phyloP scores from a whole-genome alignment of 2,329 filamentous ascomycete genomes.

The Calonectria leucothoes region DNA sequence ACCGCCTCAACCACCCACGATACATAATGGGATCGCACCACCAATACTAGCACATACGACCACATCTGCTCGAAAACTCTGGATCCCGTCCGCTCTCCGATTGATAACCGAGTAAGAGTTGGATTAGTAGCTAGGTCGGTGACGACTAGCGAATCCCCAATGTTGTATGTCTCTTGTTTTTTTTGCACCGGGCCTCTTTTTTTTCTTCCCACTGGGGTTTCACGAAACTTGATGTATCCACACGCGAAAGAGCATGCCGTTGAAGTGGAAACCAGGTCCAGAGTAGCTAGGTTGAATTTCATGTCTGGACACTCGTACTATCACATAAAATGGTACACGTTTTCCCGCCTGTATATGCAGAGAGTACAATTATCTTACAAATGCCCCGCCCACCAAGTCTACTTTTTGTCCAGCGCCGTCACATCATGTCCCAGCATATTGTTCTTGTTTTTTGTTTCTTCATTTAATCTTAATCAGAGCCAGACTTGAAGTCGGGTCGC shows the following conservation, averaged over 20 bases:
- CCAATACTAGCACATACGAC: constrained; percentile 29
- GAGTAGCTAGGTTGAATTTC: constrained; percentile 5
- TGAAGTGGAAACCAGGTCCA: not conserved
- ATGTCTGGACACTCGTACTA: constrained; percentile 11
- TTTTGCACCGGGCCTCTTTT: not conserved
- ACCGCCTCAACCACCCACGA: not conserved
- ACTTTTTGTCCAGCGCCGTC: constrained; percentile 30
- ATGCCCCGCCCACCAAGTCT: constrained; percentile 28
- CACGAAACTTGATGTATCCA: not conserved
- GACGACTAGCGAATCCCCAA: constrained; percentile 37
- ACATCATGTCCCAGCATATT: constrained; percentile 25
- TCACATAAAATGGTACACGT: constrained; percentile 44
- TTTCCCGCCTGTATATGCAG: constrained; percentile 44
- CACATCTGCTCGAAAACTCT: constrained; percentile 37
- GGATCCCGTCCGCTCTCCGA: constrained; percentile 40
- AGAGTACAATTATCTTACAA: constrained; percentile 47
- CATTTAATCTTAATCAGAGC: constrained; percentile 10
- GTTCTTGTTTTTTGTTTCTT: constrained; percentile 6
- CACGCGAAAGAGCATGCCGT: not conserved
- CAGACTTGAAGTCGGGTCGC: constrained; percentile 50
- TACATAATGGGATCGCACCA: not conserved
- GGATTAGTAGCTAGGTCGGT: constrained; percentile 40
- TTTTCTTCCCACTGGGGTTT: not conserved
- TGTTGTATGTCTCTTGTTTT: constrained; percentile 36
- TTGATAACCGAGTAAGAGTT: constrained; percentile 34